Evolutionary conservation across 768 basidiomycete species (phyloP).

Genomic region (Suillus fuscotomentosus): DNA sequence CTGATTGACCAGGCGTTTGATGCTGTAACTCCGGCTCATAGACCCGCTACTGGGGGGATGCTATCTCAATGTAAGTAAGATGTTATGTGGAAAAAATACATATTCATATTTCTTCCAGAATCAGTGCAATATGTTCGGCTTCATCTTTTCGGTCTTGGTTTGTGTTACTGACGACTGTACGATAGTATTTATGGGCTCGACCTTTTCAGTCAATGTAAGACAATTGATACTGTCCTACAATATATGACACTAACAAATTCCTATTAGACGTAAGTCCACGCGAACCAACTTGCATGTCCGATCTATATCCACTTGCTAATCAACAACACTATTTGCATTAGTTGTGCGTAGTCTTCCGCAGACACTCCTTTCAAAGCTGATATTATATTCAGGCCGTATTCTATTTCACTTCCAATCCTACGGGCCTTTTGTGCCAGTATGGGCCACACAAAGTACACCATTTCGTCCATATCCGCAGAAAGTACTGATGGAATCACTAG

Average conservation of each 20-base stretch:
- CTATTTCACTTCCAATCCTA: slow-evolving; percentile 9
- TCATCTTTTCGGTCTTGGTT: not conserved
- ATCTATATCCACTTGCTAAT: not conserved
- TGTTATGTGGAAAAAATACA: not conserved
- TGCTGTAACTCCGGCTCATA: not conserved
- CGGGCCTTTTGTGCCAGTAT: slow-evolving; percentile 8
- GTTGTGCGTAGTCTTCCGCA: not conserved
- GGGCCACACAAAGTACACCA: slow-evolving; percentile 8
- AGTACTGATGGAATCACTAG: not conserved
- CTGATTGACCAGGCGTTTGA: not conserved
- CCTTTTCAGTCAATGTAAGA: slow-evolving; percentile 9
- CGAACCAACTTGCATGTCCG: not conserved
- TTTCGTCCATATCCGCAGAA: not conserved
- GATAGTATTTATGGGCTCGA: slow-evolving; percentile 7
- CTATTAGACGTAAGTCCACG: slow-evolving; percentile 2
- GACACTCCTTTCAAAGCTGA: not conserved
- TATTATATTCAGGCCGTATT: slow-evolving; percentile 5
- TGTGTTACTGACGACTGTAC: not conserved
- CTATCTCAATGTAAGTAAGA: slow-evolving; percentile 4
- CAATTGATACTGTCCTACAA: not conserved
- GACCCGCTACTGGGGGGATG: slow-evolving; percentile 11
- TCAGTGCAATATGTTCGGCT: slow-evolving; percentile 6
- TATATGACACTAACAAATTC: not conserved
- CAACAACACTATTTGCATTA: not conserved
- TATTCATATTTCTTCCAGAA: slow-evolving; percentile 1